Evolutionary conservation across 805 yeast genomes (phyloP).

Genomic region (Pichia membranifaciens): DNA sequence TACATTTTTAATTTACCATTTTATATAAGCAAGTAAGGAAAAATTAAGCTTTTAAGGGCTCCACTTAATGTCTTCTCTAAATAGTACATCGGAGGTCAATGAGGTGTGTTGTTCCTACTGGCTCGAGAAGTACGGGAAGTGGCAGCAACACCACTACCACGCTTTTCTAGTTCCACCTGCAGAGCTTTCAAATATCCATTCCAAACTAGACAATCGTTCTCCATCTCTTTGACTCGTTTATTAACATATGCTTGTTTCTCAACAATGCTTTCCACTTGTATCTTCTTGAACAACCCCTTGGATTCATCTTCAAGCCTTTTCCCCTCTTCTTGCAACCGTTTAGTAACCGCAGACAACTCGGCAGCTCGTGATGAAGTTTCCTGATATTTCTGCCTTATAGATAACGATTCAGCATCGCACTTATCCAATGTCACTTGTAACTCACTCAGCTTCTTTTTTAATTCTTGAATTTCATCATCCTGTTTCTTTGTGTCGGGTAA

Average conservation of each 20-base stretch:
- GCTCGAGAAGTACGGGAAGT: conserved; percentile 15
- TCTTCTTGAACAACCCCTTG: conserved; percentile 31
- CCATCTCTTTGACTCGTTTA: conserved; percentile 13
- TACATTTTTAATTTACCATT: too few relatives aligned
- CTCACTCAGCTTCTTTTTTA: conserved; percentile 10
- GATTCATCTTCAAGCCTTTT: conserved; percentile 27
- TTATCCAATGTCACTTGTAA: conserved; percentile 13
- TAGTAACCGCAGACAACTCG: conserved; percentile 30
- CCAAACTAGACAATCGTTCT: conserved; percentile 23
- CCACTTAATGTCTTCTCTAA: too few relatives aligned
- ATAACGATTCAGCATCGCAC: conserved; percentile 23
- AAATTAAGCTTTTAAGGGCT: too few relatives aligned
- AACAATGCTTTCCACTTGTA: conserved; percentile 18
- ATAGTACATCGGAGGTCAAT: conserved; percentile 8
- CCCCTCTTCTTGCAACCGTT: conserved; percentile 20
- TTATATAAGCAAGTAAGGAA: too few relatives aligned
- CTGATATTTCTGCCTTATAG: conserved; percentile 40
- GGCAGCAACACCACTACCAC: conserved; percentile 6
- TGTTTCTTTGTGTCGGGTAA: conserved; percentile 6
- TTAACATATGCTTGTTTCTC: conserved; percentile 9
- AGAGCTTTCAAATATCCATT: conserved; percentile 22
- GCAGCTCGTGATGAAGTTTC: conserved; percentile 42
- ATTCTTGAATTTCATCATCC: conserved; percentile 12
- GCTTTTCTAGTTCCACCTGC: conserved; percentile 23
- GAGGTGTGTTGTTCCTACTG: conserved; percentile 24